Percentiles rank a stretch among this genome's conserved stretches.
phyloP scores from a whole-genome alignment of 495 filamentous ascomycete species.

The Daldinia childiae region DNA sequence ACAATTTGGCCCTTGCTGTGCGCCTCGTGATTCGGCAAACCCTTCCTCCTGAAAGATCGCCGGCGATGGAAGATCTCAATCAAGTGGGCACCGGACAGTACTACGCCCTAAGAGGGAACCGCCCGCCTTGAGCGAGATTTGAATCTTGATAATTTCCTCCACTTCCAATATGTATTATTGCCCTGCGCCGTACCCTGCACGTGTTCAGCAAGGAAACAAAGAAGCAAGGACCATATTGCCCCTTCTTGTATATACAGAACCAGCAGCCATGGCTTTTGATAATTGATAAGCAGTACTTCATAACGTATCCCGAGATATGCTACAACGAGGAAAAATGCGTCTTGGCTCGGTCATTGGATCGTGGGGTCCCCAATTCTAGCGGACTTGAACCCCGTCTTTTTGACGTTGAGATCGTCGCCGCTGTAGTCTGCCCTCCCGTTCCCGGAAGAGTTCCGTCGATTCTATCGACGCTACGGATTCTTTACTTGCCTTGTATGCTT shows the following conservation, averaged over 20 bases:
- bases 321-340: constrained; percentile 23
- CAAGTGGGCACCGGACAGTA: constrained; percentile 35
- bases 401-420: constrained; percentile 35
- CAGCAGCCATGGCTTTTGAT: constrained; percentile 14
- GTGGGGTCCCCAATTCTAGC: constrained; percentile 36
- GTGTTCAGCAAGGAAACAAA: constrained; percentile 27
- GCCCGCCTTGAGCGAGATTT: constrained; percentile 23
- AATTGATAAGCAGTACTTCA: too few species aligned
- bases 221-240: constrained; percentile 26
- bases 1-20: constrained; percentile 20
- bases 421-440: constrained; percentile 27
- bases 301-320: constrained; percentile 26
- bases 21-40: constrained; percentile 38
- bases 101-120: constrained; percentile 12
- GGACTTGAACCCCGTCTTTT: constrained; percentile 23
- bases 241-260: constrained; percentile 13
- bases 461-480: constrained; percentile 13
- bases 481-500: constrained; percentile 21
- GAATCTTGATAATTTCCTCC: constrained; percentile 35
- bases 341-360: constrained; percentile 40
- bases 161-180: too few species aligned
- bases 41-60: constrained; percentile 36
- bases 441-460: constrained; percentile 35
- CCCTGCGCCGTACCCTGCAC: constrained; percentile 21
- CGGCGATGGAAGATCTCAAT: constrained; percentile 43